phyloP scores from a whole-genome alignment of 140 eudicot species.

The Stevia rebaudiana region DNA sequence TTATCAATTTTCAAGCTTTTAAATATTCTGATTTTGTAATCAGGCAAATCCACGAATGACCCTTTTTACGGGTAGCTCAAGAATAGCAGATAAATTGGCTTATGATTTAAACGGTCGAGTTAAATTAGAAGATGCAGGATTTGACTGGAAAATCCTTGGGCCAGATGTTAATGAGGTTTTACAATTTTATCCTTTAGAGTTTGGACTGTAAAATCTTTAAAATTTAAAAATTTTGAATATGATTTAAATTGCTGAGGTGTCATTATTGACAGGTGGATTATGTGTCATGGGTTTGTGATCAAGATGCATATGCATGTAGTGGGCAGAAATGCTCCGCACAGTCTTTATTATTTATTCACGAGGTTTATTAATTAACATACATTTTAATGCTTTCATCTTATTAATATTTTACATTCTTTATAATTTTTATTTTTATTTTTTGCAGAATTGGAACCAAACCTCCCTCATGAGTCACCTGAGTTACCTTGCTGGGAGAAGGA shows the following conservation, averaged over 20 bases:
- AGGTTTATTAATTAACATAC: slow-evolving; percentile 33
- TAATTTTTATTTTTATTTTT: neutral
- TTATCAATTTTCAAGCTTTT: neutral
- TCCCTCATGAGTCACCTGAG: slow-evolving; percentile 49
- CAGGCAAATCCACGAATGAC: slow-evolving; percentile 94
- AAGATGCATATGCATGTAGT: slow-evolving; percentile 96
- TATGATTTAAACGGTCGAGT: slow-evolving; percentile 65
- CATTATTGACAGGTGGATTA: slow-evolving; percentile 63
- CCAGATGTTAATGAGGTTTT: slow-evolving; percentile 90
- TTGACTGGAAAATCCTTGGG: slow-evolving; percentile 94
- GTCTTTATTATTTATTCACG: slow-evolving; percentile 75
- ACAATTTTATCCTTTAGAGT: neutral
- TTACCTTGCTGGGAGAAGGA: slow-evolving; percentile 76
- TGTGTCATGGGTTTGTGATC: slow-evolving; percentile 97
- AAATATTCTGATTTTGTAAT: neutral
- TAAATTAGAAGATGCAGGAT: slow-evolving; percentile 93
- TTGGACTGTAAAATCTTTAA: neutral
- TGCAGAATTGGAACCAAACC: slow-evolving; percentile 74
- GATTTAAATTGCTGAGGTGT: neutral
- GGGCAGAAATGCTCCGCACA: slow-evolving; percentile 98
- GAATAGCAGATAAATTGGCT: slow-evolving; percentile 74
- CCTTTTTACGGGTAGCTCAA: slow-evolving; percentile 89
- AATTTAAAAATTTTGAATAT: neutral
- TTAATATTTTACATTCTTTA: neutral
- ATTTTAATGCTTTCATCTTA: neutral